These are phyloP conservation scores for Cladobotryum mycophilum DNA, from an alignment of 2,329 filamentous ascomycete species.

Conservation along the genomic window DNA sequence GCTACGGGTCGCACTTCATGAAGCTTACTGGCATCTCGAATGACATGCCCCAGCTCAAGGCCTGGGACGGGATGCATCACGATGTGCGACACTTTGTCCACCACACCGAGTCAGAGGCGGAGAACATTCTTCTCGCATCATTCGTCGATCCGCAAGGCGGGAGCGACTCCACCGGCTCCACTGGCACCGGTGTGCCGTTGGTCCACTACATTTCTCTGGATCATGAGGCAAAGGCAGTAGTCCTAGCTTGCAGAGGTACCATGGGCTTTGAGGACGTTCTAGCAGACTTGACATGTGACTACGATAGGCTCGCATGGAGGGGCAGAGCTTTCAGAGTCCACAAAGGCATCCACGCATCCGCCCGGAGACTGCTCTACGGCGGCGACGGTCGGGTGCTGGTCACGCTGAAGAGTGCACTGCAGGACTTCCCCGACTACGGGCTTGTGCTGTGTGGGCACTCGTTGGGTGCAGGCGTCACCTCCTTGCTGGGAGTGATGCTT, in stretches of 20 bases:
- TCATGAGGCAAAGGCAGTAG: constrained; percentile 64
- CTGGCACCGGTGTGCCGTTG: constrained; percentile 60
- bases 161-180: constrained; percentile 57
- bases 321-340: constrained; percentile 63
- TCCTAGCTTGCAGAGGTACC: constrained; percentile 66
- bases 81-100: constrained; percentile 59
- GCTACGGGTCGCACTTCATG: constrained; percentile 59
- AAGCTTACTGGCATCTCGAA: constrained; percentile 56
- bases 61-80: constrained; percentile 45
- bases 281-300: constrained; percentile 69
- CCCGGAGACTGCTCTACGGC: constrained; percentile 59
- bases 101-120: constrained; percentile 52
- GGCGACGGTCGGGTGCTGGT: constrained; percentile 60
- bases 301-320: constrained; percentile 59
- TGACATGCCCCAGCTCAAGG: constrained; percentile 37
- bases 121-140: constrained; percentile 60
- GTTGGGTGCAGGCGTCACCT: constrained; percentile 62
- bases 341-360: constrained; percentile 68
- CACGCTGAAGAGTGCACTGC: constrained; percentile 58
- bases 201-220: constrained; percentile 70
- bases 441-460: constrained; percentile 65
- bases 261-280: constrained; percentile 68
- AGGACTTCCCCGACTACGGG: constrained; percentile 62
- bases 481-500: constrained; percentile 64
- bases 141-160: constrained; percentile 65